Evolutionary conservation across 441 rosid genomes (phyloP).

Genomic region (Aleurites moluccanus): DNA sequence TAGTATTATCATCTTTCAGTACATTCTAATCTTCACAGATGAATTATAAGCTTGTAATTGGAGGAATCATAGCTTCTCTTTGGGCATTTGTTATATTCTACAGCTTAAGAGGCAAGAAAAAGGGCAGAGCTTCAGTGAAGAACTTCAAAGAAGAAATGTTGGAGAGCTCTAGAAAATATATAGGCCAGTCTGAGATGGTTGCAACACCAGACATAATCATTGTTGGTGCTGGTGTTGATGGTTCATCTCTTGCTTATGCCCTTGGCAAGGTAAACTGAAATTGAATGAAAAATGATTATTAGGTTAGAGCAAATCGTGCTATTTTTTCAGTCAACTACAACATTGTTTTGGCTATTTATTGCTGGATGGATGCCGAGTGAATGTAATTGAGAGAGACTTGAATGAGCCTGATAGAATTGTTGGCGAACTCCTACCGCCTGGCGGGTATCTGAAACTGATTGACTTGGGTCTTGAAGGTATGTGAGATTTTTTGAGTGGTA

Average conservation of each 20-base stretch:
- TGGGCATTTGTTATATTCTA: not conserved
- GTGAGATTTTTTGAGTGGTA: not conserved
- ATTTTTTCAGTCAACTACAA: too few species aligned
- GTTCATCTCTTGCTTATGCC: slow-evolving; percentile 23
- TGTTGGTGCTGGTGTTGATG: slow-evolving; percentile 27
- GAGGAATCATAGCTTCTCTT: slow-evolving; percentile 12
- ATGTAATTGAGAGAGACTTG: too few species aligned
- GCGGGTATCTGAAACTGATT: too few species aligned
- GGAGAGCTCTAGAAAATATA: not conserved
- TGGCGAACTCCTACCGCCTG: too few species aligned
- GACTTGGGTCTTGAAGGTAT: slow-evolving; percentile 79
- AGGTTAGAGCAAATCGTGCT: not conserved
- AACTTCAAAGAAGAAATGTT: not conserved
- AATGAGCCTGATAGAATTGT: too few species aligned
- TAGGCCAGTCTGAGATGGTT: not conserved
- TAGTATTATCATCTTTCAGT: too few species aligned
- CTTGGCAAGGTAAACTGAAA: slow-evolving; percentile 12
- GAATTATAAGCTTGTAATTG: slow-evolving; percentile 7
- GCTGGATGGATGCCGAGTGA: not conserved
- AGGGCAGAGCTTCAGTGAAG: not conserved
- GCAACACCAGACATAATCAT: slow-evolving; percentile 16
- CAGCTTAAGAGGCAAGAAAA: not conserved
- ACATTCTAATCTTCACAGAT: not conserved
- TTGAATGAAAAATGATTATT: not conserved
- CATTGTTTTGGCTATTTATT: not conserved